phyloP scores from a whole-genome alignment of 768 basidiomycete species.

The Stropharia rugosoannulata region DNA sequence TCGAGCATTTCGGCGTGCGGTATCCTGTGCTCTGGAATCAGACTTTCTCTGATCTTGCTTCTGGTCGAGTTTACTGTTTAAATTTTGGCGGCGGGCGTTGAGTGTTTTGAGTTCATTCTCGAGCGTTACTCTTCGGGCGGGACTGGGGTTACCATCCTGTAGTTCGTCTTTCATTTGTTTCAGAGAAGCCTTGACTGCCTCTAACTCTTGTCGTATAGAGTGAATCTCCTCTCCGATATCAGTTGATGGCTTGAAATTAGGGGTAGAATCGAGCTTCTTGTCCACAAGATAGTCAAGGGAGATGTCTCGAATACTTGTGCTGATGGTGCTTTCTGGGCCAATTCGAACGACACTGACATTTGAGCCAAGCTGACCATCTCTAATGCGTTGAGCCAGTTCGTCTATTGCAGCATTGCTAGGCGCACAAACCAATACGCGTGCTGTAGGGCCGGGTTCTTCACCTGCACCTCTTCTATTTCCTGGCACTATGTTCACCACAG shows the following conservation, averaged over 20 bases:
- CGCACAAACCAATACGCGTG: slow-evolving; percentile 86
- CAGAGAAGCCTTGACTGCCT: slow-evolving; percentile 59
- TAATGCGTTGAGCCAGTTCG: slow-evolving; percentile 87
- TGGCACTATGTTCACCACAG: slow-evolving; percentile 48
- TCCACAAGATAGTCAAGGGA: slow-evolving; percentile 88
- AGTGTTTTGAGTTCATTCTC: slow-evolving; percentile 69
- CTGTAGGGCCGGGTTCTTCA: slow-evolving; percentile 38
- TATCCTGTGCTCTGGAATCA: slow-evolving; percentile 78
- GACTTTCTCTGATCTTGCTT: slow-evolving; percentile 84
- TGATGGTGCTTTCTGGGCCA: slow-evolving; percentile 74
- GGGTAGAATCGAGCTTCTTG: slow-evolving; percentile 51
- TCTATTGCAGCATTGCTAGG: slow-evolving; percentile 99
- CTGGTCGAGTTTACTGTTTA: slow-evolving; percentile 72
- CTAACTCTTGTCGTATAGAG: slow-evolving; percentile 63
- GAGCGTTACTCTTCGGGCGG: slow-evolving; percentile 49
- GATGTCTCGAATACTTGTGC: slow-evolving; percentile 78
- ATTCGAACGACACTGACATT: slow-evolving; percentile 87
- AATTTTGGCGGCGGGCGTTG: slow-evolving; percentile 57
- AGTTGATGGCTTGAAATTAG: slow-evolving; percentile 37
- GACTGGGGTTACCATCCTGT: slow-evolving; percentile 53
- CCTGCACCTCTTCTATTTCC: slow-evolving; percentile 34
- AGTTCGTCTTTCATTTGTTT: slow-evolving; percentile 63
- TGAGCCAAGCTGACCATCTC: slow-evolving; percentile 67
- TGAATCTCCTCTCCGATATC: slow-evolving; percentile 61
- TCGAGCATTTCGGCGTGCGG: slow-evolving; percentile 70